A percentile compares a stretch with the other conserved stretches of the same genome.
Evolutionary conservation across 177 flowering plant species (phyloP).

Genomic region (Vitis hybrid): DNA sequence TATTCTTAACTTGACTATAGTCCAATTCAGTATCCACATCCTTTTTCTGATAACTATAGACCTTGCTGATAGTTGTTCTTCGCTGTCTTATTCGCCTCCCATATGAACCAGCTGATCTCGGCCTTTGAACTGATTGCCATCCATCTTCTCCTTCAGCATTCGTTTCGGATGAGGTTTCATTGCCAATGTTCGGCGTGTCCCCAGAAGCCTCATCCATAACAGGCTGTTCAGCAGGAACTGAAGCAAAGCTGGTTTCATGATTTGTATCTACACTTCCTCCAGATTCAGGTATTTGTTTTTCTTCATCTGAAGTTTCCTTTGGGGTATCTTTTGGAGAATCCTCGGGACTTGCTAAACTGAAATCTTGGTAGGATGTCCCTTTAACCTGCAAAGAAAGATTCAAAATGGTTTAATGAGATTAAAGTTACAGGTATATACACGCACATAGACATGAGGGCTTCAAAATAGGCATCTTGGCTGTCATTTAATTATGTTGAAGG

Average conservation of each 20-base stretch:
- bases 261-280: slow-evolving; percentile 19
- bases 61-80: slow-evolving; percentile 53
- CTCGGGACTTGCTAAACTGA: slow-evolving; percentile 37
- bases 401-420: background rate
- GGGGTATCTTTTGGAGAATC: slow-evolving; percentile 42
- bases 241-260: slow-evolving; percentile 19
- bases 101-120: slow-evolving; percentile 68
- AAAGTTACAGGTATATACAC: background rate
- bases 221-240: slow-evolving; percentile 25
- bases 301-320: slow-evolving; percentile 47
- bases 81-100: slow-evolving; percentile 67
- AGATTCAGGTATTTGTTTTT: slow-evolving; percentile 37
- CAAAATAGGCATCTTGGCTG: slow-evolving; percentile 3
- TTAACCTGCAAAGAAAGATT: slow-evolving; percentile 48
- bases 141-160: slow-evolving; percentile 88
- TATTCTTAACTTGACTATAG: slow-evolving; percentile 38
- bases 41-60: slow-evolving; percentile 66
- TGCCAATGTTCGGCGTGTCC: slow-evolving; percentile 20
- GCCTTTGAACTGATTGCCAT: slow-evolving; percentile 94
- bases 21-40: slow-evolving; percentile 47
- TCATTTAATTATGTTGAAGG: background rate
- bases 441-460: background rate
- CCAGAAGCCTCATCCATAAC: slow-evolving; percentile 32
- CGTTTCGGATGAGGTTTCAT: slow-evolving; percentile 40
- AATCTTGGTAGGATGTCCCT: slow-evolving; percentile 43